Evolutionary conservation across 2,329 filamentous ascomycete species (phyloP), one percentile per base, ranked within the genome.

Genomic region (Stemphylium vesicarium): DNA sequence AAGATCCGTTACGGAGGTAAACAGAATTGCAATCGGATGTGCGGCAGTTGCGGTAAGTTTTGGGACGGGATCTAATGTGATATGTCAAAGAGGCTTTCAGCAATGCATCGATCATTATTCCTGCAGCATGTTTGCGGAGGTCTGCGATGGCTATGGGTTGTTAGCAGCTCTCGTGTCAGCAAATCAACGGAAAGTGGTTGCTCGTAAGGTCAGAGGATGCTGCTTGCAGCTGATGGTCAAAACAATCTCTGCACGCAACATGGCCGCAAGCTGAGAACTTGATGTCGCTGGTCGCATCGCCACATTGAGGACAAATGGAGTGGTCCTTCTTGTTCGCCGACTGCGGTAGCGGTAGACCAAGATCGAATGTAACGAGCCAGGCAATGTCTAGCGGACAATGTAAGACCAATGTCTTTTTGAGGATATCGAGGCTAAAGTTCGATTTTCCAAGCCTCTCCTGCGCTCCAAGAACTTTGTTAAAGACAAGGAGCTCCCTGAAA

Each of bases 1-100:
- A 53, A 18, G 31, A 50, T 22, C 20, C 22, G 35, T 26, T 43
- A 16, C 31, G 45, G 8, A 51, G 20, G 41, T 66, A 66, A 26
- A 68, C 49, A 45, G 54, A 48, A 16, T 52, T 42, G 46, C 65
- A 68, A 38, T 68, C 62, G 16, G 63, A 54, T 2, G 53, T 61
- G 4, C 57, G 56, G 41, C 64, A 65, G 20, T 64, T 50, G 22
- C 58, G 61, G 37, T 59, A 67, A 13, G 50, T 36, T 22, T 43
- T 47, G 3, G 59, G 46, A 18, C 32, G 47, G 12, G 48, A 58
- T 9, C 57, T 60, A 36, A 67, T 52, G 29, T 61, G 47, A n/a
- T 39, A 40, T 11, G 33, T 60, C 20, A 65, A 47, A 12, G 63
- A 63, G 4, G 57, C 48, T 32, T 60, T 51, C 7, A 64, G 43